A percentile compares a stretch with the other conserved stretches of the same genome.
Evolutionary conservation across 2,329 filamentous ascomycete genomes (phyloP).

Genomic region (Fusarium sp.): DNA sequence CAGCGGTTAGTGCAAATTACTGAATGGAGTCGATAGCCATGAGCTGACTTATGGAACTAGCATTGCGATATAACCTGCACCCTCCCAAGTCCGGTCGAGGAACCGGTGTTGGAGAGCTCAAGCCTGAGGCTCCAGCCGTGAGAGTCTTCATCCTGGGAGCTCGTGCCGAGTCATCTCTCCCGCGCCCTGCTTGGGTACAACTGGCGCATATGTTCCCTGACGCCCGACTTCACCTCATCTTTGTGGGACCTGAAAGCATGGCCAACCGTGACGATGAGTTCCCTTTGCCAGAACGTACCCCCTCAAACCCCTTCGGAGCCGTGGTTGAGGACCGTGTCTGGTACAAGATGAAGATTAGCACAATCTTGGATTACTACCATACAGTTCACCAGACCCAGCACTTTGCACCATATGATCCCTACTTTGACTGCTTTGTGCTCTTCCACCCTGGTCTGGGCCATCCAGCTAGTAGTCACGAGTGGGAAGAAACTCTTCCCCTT

Average conservation of each 20-base stretch:
- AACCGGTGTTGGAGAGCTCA: constrained; percentile 79
- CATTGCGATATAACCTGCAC: constrained; percentile 92
- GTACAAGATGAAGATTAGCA: constrained; percentile 93
- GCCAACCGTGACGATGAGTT: constrained; percentile 92
- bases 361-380: constrained; percentile 98
- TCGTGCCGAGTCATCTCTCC: constrained; percentile 95
- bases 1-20: constrained; percentile 71
- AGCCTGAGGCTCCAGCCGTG: constrained; percentile 86
- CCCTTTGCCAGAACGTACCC: constrained; percentile 85
- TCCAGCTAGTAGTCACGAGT: constrained; percentile 92
- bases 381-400: constrained; percentile 90
- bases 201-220: constrained; percentile 95
- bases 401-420: constrained; percentile 95
- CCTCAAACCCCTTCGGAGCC: constrained; percentile 91
- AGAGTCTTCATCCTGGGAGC: constrained; percentile 94
- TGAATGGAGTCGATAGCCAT: neutral
- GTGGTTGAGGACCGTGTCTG: constrained; percentile 91
- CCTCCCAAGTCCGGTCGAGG: constrained; percentile 84
- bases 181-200: constrained; percentile 93
- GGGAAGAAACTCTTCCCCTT: constrained; percentile 89
- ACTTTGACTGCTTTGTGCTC: constrained; percentile 96
- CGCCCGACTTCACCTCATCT: constrained; percentile 88
- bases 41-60: constrained; percentile 55
- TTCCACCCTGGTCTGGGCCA: constrained; percentile 98
- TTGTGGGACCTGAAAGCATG: constrained; percentile 97